Evolutionary conservation across 495 filamentous ascomycete species (phyloP).

Genomic region (Cenococcum geophilum): DNA sequence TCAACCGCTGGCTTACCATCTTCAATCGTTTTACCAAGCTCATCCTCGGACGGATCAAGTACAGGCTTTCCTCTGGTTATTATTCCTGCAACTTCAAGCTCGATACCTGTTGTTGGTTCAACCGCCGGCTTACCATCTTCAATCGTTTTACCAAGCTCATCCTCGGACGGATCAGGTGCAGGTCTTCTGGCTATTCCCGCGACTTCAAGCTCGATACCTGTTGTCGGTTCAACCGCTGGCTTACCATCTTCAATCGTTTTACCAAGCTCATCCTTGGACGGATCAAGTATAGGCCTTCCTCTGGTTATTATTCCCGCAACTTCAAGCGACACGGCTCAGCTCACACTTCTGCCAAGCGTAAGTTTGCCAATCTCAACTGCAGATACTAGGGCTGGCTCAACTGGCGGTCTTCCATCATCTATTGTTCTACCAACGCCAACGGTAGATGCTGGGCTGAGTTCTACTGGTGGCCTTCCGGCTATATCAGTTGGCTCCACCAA

Average conservation of each 20-base stretch:
- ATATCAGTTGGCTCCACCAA: not conserved
- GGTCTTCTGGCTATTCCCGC: no score
- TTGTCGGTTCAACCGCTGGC: conserved; percentile 15
- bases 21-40: conserved; percentile 7
- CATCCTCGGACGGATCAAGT: not conserved
- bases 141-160: conserved; percentile 12
- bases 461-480: conserved; percentile 3
- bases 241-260: conserved; percentile 15
- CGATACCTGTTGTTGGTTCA: conserved; percentile 7
- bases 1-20: not conserved
- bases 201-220: no score
- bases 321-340: not conserved
- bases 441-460: not conserved
- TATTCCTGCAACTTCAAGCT: not conserved
- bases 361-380: not conserved
- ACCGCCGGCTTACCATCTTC: conserved; percentile 6
- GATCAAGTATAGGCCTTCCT: no score
- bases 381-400: conserved; percentile 5
- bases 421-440: conserved; percentile 6
- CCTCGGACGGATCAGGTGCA: no score
- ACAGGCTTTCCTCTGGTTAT: not conserved
- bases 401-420: conserved; percentile 9
- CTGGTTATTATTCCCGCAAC: not conserved
- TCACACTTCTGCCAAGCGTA: no score
- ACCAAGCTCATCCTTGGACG: not conserved